Evolutionary conservation across 208 protist species (phyloP), one percentile per base, ranked within the genome.

Genomic region (Trypanosoma cruzi): DNA sequence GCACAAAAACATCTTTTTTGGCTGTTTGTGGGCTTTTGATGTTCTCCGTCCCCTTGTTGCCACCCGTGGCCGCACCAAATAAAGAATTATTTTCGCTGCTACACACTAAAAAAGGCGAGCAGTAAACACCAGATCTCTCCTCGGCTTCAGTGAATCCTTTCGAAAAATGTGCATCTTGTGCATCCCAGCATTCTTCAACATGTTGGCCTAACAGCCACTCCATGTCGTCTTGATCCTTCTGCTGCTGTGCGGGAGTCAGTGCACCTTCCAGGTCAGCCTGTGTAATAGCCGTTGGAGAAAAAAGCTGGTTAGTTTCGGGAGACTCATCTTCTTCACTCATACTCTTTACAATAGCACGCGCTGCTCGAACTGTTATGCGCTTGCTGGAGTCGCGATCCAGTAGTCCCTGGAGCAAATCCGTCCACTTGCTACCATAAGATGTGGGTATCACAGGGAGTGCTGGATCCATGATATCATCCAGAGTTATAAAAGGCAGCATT

Each of bases 351-450:
- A 77, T 62, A 22, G 18, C 34, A 26, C 64, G 67, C 5, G 81
- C 79, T 37, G 73, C 60, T 28, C 79, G 56, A 0, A 74, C 79
- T 4, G 75, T 88, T 29, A 87, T 55, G 18, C 73, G 73, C 29
- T 73, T 52, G 14, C 36, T 60, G 26, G 66, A 61, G 31, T 79
- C 55, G 36, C 73, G 73, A 20, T 79, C 16, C 20, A 79, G 36
- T 37, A 79, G 20, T n/a, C 85, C 82, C 83, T 55, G 56, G 13
- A 93, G 71, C 5, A 79, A 57, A 7, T 55, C 28, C 4, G 52
- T 44, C 73, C 74, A 70, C 61, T 79, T 72, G 79, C 78, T 40
- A 65, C 78, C 67, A 77, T 80, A 68, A 63, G 80, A 29, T 60
- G 68, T 77, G 7, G 71, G 71, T 40, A 77, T 77, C 2, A 32